These are phyloP conservation scores for Lasiosphaeria miniovina DNA, from an alignment of 495 filamentous ascomycete species.

Conservation along the genomic window DNA sequence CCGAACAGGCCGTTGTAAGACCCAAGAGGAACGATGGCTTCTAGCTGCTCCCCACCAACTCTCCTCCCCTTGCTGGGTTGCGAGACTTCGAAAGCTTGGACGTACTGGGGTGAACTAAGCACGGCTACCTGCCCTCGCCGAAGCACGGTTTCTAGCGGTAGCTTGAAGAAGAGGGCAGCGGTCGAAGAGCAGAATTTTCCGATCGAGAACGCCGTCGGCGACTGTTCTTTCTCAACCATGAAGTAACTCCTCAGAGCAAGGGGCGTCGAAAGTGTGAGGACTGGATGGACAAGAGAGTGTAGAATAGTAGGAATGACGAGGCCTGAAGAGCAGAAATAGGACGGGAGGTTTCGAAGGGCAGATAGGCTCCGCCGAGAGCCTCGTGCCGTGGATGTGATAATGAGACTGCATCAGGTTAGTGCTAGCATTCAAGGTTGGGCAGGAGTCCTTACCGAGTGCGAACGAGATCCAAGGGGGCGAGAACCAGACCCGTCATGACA, in stretches of 20 bases:
- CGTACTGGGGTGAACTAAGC: slow-evolving; percentile 40
- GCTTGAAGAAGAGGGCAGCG: slow-evolving; percentile 75
- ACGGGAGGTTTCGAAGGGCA: slow-evolving; percentile 71
- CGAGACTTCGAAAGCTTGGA: slow-evolving; percentile 38
- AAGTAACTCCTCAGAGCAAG: slow-evolving; percentile 76
- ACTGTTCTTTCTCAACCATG: slow-evolving; percentile 74
- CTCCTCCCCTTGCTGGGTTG: slow-evolving; percentile 30
- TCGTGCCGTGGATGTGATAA: slow-evolving; percentile 73
- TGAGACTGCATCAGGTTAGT: slow-evolving; percentile 49
- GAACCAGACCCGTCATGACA: slow-evolving; percentile 70
- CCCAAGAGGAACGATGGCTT: slow-evolving; percentile 71
- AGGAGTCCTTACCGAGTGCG: slow-evolving; percentile 62
- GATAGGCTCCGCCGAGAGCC: slow-evolving; percentile 70
- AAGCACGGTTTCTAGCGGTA: slow-evolving; percentile 89
- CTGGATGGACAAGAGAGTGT: slow-evolving; percentile 74
- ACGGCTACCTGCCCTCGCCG: slow-evolving; percentile 80
- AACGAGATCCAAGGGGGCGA: slow-evolving; percentile 84
- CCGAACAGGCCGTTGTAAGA: slow-evolving; percentile 78
- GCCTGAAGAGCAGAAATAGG: slow-evolving; percentile 64
- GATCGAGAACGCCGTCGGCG: slow-evolving; percentile 74
- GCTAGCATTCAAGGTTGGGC: slow-evolving; percentile 7
- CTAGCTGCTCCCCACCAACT: slow-evolving; percentile 33
- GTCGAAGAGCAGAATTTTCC: slow-evolving; percentile 72
- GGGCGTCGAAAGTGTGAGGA: slow-evolving; percentile 75
- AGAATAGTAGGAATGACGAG: slow-evolving; percentile 82